Base-by-base conservation (phyloP, 2,329 filamentous ascomycete species). In the Talaromyces verruculosus region DNA sequence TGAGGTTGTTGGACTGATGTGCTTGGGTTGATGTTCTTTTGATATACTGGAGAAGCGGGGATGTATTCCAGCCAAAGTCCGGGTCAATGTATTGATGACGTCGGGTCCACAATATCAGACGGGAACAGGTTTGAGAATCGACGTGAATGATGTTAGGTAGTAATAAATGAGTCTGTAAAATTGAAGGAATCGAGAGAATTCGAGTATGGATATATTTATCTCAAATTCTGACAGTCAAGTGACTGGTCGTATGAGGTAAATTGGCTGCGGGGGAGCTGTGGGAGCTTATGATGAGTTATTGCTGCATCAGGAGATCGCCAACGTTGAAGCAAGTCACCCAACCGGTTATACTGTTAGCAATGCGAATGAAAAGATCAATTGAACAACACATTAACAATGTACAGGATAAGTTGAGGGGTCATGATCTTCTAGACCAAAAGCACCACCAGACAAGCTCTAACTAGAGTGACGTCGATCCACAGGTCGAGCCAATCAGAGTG, bases 31-130 rank as follows among this genome's bases (percentile, higher is more conserved):
- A 2, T 39, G 39, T 37, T 25, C 11, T 28, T n/a, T 51, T 35
- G n/a, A 30, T 30, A 22, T 62, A 35, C 19, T 30, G 30, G n/a
- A 39, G 35, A 61, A 30, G 39, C 43, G 57, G 43, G 25, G 17
- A 45, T 49, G 30, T 49, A 49, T 39, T 63, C 53, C 51, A n/a
- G 43, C n/a, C 13, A 19, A 41, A 63, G 45, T 15, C 30, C 30
- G n/a, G 57, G 22, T 39, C 33, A 63, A 58, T 59, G 66, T 68
- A 68, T 67, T 68, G 61, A 68, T 68, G 67, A 68, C 67, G 67
- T 68, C 67, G 60, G 53, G 33, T 57, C 15, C 30, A 57, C 51
- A 57, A 30, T 22, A 37, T 37, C 33, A 57, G 19, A 37, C 13
- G 17, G 8, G 33, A 57, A 35, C n/a, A 35, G 10, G 30, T 11